phyloP scores from a whole-genome alignment of 352 stramenopile species.

The Globisporangium camurandrum region DNA sequence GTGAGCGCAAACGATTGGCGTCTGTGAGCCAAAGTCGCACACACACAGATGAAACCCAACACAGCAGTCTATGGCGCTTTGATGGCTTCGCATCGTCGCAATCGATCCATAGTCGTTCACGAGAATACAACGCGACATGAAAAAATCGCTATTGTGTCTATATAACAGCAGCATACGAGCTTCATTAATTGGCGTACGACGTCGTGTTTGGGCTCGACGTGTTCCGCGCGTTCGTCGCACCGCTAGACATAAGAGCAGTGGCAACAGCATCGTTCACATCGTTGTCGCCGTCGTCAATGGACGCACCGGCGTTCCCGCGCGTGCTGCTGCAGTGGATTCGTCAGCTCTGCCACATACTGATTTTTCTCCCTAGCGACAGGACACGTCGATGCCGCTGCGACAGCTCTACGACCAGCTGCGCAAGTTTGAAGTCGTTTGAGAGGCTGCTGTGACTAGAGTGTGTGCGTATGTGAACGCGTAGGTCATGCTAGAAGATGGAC shows the following conservation, averaged over 20 bases:
- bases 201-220: slow-evolving; percentile 84
- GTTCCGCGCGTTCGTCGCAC: slow-evolving; percentile 46
- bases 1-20: no score
- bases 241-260: slow-evolving; percentile 5
- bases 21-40: no score
- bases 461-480: no score
- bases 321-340: slow-evolving; percentile 80
- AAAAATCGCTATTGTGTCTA: slow-evolving; percentile 84
- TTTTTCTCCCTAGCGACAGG: slow-evolving; percentile 84
- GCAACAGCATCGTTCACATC: background rate
- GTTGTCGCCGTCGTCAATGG: slow-evolving; percentile 9
- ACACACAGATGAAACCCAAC: no score
- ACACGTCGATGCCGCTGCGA: slow-evolving; percentile 65
- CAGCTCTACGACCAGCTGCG: slow-evolving; percentile 77
- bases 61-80: slow-evolving; percentile 12
- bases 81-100: slow-evolving; percentile 12
- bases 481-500: no score
- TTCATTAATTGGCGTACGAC: slow-evolving; percentile 74
- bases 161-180: slow-evolving; percentile 82
- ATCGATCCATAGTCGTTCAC: no score
- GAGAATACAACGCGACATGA: slow-evolving; percentile 25
- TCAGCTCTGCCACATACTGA: slow-evolving; percentile 82
- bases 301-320: slow-evolving; percentile 38
- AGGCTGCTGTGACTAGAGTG: no score
- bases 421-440: slow-evolving; percentile 38